Conservation (phyloP, 495 filamentous ascomycete species). For the Bryoglossum gracile region DNA sequence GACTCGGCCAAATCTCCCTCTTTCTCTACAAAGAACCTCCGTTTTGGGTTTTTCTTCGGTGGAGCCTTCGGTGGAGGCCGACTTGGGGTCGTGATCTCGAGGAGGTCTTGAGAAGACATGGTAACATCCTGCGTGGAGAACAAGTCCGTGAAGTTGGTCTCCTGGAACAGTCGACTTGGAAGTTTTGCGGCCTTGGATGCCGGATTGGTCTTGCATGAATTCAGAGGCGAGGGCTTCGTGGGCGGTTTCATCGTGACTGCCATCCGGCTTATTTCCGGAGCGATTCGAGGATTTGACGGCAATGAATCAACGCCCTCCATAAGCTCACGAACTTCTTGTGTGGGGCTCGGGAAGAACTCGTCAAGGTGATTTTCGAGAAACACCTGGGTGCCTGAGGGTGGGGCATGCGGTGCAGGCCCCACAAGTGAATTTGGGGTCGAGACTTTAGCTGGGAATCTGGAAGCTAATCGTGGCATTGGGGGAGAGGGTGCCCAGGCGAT, state of each 20-base stretch:
- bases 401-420: too few species aligned
- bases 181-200: background rate
- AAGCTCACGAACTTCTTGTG: slow-evolving; percentile 39
- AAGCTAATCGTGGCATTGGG: background rate
- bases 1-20: slow-evolving; percentile 22
- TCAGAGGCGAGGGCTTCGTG: too few species aligned
- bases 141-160: slow-evolving; percentile 23
- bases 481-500: slow-evolving; percentile 8
- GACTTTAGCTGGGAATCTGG: background rate
- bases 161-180: background rate
- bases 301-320: slow-evolving; percentile 28
- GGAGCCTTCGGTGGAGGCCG: slow-evolving; percentile 13
- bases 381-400: slow-evolving; percentile 36
- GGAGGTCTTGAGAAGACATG: slow-evolving; percentile 41
- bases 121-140: slow-evolving; percentile 39
- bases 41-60: background rate
- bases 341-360: slow-evolving; percentile 40
- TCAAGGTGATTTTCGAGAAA: slow-evolving; percentile 40
- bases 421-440: slow-evolving; percentile 2
- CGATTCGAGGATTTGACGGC: slow-evolving; percentile 21
- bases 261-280: too few species aligned
- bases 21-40: slow-evolving; percentile 24
- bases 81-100: slow-evolving; percentile 32
- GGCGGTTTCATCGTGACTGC: too few species aligned
- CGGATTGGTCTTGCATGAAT: background rate